Base-by-base conservation (phyloP, 1,284 basidiomycete species). In the Sporisorium exsertum region DNA sequence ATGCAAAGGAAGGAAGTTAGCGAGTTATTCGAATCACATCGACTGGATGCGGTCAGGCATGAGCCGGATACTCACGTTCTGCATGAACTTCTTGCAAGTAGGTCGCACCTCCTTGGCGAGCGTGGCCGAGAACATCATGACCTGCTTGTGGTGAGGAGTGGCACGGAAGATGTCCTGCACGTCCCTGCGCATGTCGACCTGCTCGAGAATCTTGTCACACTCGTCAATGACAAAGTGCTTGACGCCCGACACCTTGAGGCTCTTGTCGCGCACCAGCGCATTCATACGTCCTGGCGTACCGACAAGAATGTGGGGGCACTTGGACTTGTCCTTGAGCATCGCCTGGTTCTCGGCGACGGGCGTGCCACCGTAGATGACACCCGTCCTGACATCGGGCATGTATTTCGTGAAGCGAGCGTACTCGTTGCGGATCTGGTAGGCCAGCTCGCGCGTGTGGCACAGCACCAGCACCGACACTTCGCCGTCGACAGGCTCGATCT, bases 201-300 rank as follows among this genome's bases (percentile, higher is more conserved):
- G 93, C 90, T 99, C 97, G 86, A 99, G 92, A 94, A 99, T 98
- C 91, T 99, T 99, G 91, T 99, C 97, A 90, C 97, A 99, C 89
- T 99, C 97, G 90, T 99, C 97, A 86, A 99, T 89, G 72, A 97
- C 95, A 88, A 99, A 99, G 89, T 98, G 95, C 89, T 85, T 85
- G 66, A 85, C 84, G 26, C 82, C 83, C 20, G 76, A 75, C 9
- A 71, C 78, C 76, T 85, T 85, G 50, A 85, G 74, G 37, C 59
- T 69, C 78, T 84, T 84, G 69, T 85, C 84, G n/a, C 83, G 76
- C 27, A 84, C 83, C 20, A 85, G 77, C 9, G 79, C 84, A 57
- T 82, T 84, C 81, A 85, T 81, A 35, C 84, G 82, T 81, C 97
- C 97, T 55, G 97, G 97, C 20, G 97, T 99, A 68, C 95, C 97